Conservation (phyloP, 257 asterid genomes). For the Sherardia arvensis region DNA sequence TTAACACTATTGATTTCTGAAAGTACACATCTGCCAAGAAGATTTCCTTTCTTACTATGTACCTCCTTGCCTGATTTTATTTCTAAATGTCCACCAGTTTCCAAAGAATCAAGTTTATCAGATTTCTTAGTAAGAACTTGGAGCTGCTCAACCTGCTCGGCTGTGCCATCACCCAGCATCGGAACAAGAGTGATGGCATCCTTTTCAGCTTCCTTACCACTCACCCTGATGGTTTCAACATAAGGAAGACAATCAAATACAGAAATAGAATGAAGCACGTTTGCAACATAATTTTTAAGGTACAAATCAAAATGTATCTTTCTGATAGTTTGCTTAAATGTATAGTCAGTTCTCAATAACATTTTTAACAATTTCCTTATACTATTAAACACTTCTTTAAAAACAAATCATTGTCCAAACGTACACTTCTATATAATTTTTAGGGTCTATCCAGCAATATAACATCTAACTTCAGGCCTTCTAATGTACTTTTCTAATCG, state of each 20-base stretch:
- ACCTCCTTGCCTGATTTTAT: too few species aligned
- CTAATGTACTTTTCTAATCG: neutral
- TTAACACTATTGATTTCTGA: too few species aligned
- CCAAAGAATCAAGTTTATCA: neutral
- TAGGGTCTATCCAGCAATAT: too few species aligned
- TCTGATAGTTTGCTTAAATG: neutral
- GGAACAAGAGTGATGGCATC: neutral
- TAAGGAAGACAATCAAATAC: neutral
- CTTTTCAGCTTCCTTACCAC: neutral
- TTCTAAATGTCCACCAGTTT: too few species aligned
- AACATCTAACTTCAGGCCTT: neutral
- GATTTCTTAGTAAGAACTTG: neutral
- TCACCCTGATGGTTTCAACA: conserved; percentile 11
- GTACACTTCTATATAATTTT: neutral
- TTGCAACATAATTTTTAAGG: neutral
- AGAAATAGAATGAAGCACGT: neutral
- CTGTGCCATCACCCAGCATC: neutral
- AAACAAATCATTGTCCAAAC: neutral
- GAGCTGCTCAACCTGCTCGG: neutral
- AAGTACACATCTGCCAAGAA: too few species aligned
- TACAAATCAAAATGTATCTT: neutral
- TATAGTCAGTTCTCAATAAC: neutral
- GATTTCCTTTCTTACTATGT: too few species aligned
- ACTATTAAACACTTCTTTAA: neutral
- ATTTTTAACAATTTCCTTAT: neutral